These are phyloP conservation scores for Picea abies DNA, from an alignment of 83 land plant species.

Conservation along the genomic window DNA sequence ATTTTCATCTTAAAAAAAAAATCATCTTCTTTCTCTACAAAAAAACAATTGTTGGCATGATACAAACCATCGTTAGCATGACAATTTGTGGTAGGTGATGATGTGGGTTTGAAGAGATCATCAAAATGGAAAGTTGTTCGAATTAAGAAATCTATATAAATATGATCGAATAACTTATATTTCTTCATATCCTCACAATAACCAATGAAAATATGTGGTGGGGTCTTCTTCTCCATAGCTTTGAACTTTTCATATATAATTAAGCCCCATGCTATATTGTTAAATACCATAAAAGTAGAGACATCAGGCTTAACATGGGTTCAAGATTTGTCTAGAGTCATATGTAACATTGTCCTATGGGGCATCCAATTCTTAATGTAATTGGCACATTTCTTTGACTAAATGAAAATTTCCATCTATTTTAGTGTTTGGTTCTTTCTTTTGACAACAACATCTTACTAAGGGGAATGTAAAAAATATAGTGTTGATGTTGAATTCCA, in stretches of 20 bases:
- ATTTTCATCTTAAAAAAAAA: too few relatives aligned
- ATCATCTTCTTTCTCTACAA: too few relatives aligned
- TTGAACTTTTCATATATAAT: background rate
- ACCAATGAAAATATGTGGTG: background rate
- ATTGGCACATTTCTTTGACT: background rate
- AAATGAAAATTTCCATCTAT: too few relatives aligned
- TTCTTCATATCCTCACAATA: background rate
- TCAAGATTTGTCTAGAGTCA: background rate
- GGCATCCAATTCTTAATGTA: background rate
- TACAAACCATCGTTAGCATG: background rate
- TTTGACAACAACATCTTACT: too few relatives aligned
- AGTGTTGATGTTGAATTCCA: too few relatives aligned
- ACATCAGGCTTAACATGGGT: background rate
- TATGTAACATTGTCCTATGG: background rate
- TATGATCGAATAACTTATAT: background rate
- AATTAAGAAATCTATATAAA: background rate
- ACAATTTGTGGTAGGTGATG: background rate
- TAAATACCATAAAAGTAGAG: background rate
- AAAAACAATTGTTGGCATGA: background rate
- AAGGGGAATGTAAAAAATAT: too few relatives aligned
- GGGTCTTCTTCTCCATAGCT: background rate
- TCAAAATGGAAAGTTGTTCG: background rate
- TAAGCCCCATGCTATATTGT: background rate
- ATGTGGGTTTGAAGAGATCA: background rate
- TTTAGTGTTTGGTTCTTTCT: background rate